Base-by-base conservation (phyloP, 2,329 filamentous ascomycete species). In the Aspergillus clavatus region DNA sequence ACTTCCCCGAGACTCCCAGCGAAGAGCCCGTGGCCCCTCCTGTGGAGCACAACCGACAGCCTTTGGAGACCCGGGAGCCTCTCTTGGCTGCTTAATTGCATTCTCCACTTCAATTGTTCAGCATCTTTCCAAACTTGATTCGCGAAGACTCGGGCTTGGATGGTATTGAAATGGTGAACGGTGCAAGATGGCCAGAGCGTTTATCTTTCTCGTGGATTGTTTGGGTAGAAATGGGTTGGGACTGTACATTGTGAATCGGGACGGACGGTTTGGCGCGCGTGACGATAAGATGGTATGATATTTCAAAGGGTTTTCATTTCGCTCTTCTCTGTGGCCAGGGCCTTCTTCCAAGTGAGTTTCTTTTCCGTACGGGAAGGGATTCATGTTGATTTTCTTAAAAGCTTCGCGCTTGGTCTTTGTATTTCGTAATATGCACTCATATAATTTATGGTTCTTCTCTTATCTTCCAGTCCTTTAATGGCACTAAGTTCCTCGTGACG, bases 1-100 rank as follows among this genome's bases (percentile, higher is more conserved):
- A 79, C 55, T 78, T 80, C 62, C 76, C 76, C 4, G 60, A 69
- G 38, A 72, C 68, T 4, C 69, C 71, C 31, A 65, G 67, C 51
- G 55, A 60, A n/a, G 70, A 73, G 50, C 63, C 63, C 4, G 48
- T 62, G 10, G 54, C 49, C 1, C 54, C 62, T 24, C 48, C 55
- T n/a, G 51, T 69, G 35, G 58, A 62, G 50, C 61, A 65, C 40
- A 46, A 50, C 29, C 55, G 60, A 22, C 53, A 63, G 44, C 57
- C 59, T 42, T 38, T 40, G 26, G 59, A 63, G 50, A 55, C 10
- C 31, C 18, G 58, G 31, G 66, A 67, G 50, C 63, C 68, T 52
- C 57, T 68, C 14, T 31, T 67, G 51, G 63, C 65, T 16, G 48
- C 48, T 39, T 64, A 58, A 54, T 40, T 24, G 40, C 26, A 24